Base-by-base conservation (phyloP, 345 rosid species). In the Hypericum perforatum region DNA sequence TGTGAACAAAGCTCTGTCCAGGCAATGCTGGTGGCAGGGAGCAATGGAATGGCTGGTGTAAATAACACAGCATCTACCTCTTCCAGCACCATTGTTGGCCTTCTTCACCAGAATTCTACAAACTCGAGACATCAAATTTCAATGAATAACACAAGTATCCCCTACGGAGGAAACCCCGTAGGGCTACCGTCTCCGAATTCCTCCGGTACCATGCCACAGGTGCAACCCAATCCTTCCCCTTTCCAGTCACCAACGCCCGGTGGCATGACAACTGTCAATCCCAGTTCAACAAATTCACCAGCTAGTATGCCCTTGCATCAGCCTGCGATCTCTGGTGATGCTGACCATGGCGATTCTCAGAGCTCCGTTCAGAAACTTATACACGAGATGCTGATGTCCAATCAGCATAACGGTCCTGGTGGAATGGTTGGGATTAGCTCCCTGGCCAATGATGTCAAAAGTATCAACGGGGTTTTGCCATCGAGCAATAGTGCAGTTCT, bases 31-130 rank as follows among this genome's bases (percentile, higher is more conserved):
- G 63, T 70, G 16, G 67, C 76, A 48, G 62, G 77, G 48, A 72
- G 72, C 78, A 88, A 77, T 40, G 74, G 83, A 29, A 60, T 72
- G 53, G 58, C 70, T 48, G 62, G 61, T 64, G 78, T 70, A 60
- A 83, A 79, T 76, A 84, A 77, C 67, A 59, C 82, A 59, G 72
- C 79, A 44, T 68, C 96, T 49, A 69, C 86, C 37, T 70, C 95
- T 58, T 62, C 85, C 41, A 80, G 85, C 66, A 70, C 95, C 38
- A 82, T 86, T 6, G 83, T 75, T n/a, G 95, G 95, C 57, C 82
- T 88, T 58, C 81, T 88, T 62, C 95, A 80, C 67, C 98, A 92
- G 72, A 91, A 79, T 46, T 85, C 98, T 7, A 79, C 87, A 85
- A 91, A 82, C 60, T 67, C 82, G 39, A 77, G 95, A 70, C 88